Evolutionary conservation across 257 asterid genomes (phyloP), one percentile per base, ranked within the genome.

Genomic region (Nicotiana attenuata): DNA sequence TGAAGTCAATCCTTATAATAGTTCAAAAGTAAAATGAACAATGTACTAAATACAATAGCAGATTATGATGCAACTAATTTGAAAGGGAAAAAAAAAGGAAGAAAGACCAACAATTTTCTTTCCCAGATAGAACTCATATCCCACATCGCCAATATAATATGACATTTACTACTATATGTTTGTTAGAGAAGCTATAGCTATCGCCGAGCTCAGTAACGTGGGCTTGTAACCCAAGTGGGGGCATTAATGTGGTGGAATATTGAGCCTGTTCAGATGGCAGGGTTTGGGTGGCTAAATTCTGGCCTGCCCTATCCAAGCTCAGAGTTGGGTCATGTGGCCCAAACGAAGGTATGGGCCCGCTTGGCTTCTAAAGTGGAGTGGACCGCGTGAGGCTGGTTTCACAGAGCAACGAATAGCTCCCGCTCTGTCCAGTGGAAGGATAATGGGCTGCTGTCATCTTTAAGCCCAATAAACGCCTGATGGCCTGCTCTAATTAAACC

Each of bases 151-250:
- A 31, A 0, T 31, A 0, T 31, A 3, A 31, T 5, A 31, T 31
- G 0, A 31, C 4, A 31, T 0, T 31, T 4, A 4, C 20, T 0
- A 14, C 20, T 55, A 4, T 16, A 55, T 55, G 3, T 55, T 1
- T 14, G 60, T 1, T 4, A 0, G 7, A 15, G 5, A 16, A 7
- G 10, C 0, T 1, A 0, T 0, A 0, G 0, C 7, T 7, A 2
- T 2, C 10, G 24, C 20, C 63, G 63, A 17, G 63, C 63, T 19
- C 63, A 6, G 63, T 75, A 65, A 60, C 61, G 83, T 56, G 63
- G 24, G 63, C 63, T 56, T 56, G 10, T 56, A 2, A 56, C 63
- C 3, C 63, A 56, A 56, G 63, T 19, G 63, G 10, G 63, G 63
- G 20, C 11, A 17, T 5, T 19, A 56, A 7, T 0, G 22, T 56